Evolutionary conservation across 2,329 filamentous ascomycete genomes (phyloP).

Genomic region (Falciphora oryzae): DNA sequence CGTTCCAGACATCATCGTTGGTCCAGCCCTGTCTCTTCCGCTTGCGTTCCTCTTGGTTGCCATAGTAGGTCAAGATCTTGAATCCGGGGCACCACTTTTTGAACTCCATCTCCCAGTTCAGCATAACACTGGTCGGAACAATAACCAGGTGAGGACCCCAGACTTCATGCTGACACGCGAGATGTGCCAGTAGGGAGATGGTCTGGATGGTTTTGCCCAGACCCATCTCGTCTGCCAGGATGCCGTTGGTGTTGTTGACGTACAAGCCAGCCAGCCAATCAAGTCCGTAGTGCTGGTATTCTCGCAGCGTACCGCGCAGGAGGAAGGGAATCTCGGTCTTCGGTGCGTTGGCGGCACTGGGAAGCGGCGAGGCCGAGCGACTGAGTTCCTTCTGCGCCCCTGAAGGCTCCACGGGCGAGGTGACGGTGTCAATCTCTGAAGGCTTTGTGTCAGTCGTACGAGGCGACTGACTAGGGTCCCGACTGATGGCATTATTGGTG

Average conservation of each 20-base stretch:
- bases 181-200: slow-evolving; percentile 85
- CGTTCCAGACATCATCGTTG: slow-evolving; percentile 90
- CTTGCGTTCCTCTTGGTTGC: slow-evolving; percentile 85
- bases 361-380: slow-evolving; percentile 26
- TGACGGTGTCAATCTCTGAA: slow-evolving; percentile 39
- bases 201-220: slow-evolving; percentile 98
- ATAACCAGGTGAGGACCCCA: slow-evolving; percentile 97
- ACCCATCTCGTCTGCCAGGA: slow-evolving; percentile 97
- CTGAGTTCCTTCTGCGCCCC: slow-evolving; percentile 26
- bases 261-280: slow-evolving; percentile 96
- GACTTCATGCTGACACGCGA: slow-evolving; percentile 82
- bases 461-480: slow-evolving; percentile 41
- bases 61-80: slow-evolving; percentile 96
- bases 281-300: slow-evolving; percentile 94
- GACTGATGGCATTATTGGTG: slow-evolving; percentile 38
- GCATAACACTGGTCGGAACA: slow-evolving; percentile 95
- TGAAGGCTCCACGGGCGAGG: slow-evolving; percentile 31
- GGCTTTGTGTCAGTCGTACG: slow-evolving; percentile 45
- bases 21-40: slow-evolving; percentile 90
- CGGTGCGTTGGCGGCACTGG: slow-evolving; percentile 29
- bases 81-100: slow-evolving; percentile 99
- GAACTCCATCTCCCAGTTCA: slow-evolving; percentile 99
- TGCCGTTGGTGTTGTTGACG: slow-evolving; percentile 88
- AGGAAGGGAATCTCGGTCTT: slow-evolving; percentile 76
- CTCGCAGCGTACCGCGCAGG: slow-evolving; percentile 79